These are phyloP conservation scores for Xylaria scruposa DNA, from an alignment of 495 filamentous ascomycete genomes.

Conservation along the genomic window DNA sequence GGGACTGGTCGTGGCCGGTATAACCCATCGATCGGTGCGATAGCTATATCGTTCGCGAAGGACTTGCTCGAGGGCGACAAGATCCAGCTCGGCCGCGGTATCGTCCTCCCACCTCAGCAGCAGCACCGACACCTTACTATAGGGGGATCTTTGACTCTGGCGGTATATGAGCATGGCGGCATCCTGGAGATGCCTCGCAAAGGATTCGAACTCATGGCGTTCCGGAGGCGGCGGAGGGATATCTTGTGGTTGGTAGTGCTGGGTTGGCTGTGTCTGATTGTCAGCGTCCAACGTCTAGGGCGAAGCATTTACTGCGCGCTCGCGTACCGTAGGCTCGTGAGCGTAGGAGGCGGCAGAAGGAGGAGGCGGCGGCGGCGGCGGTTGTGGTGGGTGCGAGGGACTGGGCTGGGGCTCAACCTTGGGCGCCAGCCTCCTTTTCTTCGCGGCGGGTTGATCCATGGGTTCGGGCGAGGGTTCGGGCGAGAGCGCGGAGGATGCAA, in stretches of 20 bases:
- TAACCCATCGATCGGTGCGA: slow-evolving; percentile 58
- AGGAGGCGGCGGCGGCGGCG: slow-evolving; percentile 14
- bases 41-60: slow-evolving; percentile 61
- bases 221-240: slow-evolving; percentile 44
- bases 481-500: neutral
- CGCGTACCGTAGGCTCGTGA: slow-evolving; percentile 39
- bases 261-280: slow-evolving; percentile 32
- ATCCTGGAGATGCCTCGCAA: slow-evolving; percentile 64
- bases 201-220: slow-evolving; percentile 63
- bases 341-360: slow-evolving; percentile 29
- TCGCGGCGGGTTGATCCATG: slow-evolving; percentile 45
- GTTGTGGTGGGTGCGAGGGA: slow-evolving; percentile 35
- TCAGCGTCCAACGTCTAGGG: slow-evolving; percentile 29
- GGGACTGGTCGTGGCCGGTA: slow-evolving; percentile 57
- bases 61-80: slow-evolving; percentile 55
- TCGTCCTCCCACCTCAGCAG: slow-evolving; percentile 64
- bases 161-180: slow-evolving; percentile 61
- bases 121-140: slow-evolving; percentile 59
- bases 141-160: slow-evolving; percentile 57
- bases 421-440: slow-evolving; percentile 47
- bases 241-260: slow-evolving; percentile 37
- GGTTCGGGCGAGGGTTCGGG: slow-evolving; percentile 12
- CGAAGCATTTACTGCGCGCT: slow-evolving; percentile 32
- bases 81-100: slow-evolving; percentile 53
- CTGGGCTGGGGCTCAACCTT: slow-evolving; percentile 45